Evolutionary conservation across 202 grass and related monocot species (phyloP), one percentile per base, ranked within the genome.

Genomic region (Saccharum hybrid): DNA sequence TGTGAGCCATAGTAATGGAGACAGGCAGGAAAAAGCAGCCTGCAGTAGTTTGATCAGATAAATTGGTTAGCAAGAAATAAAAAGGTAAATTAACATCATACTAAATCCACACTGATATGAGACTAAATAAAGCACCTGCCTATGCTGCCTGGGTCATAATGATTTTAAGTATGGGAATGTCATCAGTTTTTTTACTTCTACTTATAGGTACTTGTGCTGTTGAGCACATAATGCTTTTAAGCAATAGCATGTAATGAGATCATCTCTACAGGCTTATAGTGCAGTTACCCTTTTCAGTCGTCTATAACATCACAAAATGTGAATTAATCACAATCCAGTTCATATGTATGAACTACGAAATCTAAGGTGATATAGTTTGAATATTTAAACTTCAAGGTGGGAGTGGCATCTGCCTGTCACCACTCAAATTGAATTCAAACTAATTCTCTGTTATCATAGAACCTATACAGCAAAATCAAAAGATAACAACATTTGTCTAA

Each of bases 401-500:
- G 14, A 72, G 23, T 72, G 12, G 42, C 22, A 16, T 75, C 70
- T n/a, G 33, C 7, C n/a, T 26, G 30, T 43, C 61, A 66, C 11
- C 54, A 57, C 34, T 74, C 68, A 66, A 65, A 46, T 14, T 74
- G 28, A 39, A 73, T 36, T 31, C 12, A 59, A 43, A 48, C 33
- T 30, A 67, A 81, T 81, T 42, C 19, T 3, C 18, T 42, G 51
- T 41, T 75, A 37, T 45, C 40, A 81, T 38, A 70, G 21, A 82
- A 72, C 22, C 13, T 72, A 72, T 46, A 85, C n/a, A 82, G 39
- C 36, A 33, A 40, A 87, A 46, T 49, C 19, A 15, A 21, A 16
- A 72, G 33, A 86, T 34, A 62, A 74, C 37, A 71, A 66, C n/a
- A 46, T 33, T 79, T 88, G 63, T 36, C 22, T 80, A 71, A 82